Base-by-base conservation (phyloP, 1,284 basidiomycete species). In the Coniophora puteana region DNA sequence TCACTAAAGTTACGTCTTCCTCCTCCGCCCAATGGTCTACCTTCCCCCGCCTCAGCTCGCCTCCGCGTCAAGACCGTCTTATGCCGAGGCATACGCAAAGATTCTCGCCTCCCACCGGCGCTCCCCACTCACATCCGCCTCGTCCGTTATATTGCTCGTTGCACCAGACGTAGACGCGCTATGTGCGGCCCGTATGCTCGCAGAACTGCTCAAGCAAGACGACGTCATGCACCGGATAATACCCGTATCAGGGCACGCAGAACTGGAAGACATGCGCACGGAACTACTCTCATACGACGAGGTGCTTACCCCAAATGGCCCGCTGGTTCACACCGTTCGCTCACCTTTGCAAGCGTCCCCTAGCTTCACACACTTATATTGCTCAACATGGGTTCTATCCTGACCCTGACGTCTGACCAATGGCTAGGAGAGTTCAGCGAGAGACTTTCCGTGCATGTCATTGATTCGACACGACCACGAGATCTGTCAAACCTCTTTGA, bases 381-480 rank as follows among this genome's bases (percentile, higher is more conserved):
- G 32, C 65, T 99, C 36, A 97, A 97, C 52, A 88, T 99, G 64
- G 96, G 96, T 30, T 83, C 86, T 2, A 80, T 95, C 38, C 74
- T 93, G 25, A 89, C 95, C 49, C 72, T 99, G 6, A 78, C 89
- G 1, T 76, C 78, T 2, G 57, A 70, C 4, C 73, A 77, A 24
- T 89, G 85, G 84, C 87, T 90, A 59, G 87, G 86, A 12, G 74
- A 78, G 36, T 86, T 87, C 54, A 55, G 68, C 30, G 54, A 67
- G 4, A 67, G 69, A 49, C 69, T 85, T 22, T 80, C 76, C 14
- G 77, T 93, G 22, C 96, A 99, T 67, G 82, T 99, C 54, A 89
- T 99, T 62, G 96, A 99, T 63, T 91, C 93, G 7, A 83, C 87
- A 39, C 78, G 96, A 27, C 96, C 96, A 5, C 85, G 90, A 63